Evolutionary conservation across 208 protist species (phyloP), one percentile per base, ranked within the genome.

Genomic region (Acanthamoeba rhysodes): DNA sequence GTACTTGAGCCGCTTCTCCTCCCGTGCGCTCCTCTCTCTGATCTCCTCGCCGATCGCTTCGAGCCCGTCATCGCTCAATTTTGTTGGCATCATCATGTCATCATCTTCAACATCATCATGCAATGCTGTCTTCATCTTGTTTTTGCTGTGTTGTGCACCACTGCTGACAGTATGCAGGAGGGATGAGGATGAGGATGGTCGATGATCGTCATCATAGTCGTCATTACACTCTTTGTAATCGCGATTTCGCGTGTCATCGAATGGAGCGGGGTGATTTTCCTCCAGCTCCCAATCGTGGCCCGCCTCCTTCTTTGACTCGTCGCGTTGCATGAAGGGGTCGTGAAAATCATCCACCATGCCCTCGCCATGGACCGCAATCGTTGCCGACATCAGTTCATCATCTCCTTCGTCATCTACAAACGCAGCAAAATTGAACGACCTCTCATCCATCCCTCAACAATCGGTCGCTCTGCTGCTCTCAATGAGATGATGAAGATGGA

Each of bases 181-280:
- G n/a, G n/a, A n/a, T n/a, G n/a, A n/a, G 72, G 72, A 80, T 10
- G 72, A 34, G 6, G 72, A 80, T 29, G 62, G 62, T 68, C 62
- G 62, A 64, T 64, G 20, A 5, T 68, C 62, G 6, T 68, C 72
- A 20, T 80, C 41, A 34, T 80, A 9, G 18, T 34, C 72, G 41
- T 48, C 41, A 14, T 24, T 37, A 1, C 7, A 45, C 45, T 80
- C 41, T 37, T 34, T 9, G 32, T 48, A n/a, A 70, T 70, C 24
- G n/a, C 20, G 62, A 70, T 70, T 70, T 70, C 27, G 8, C 20
- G 20, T n/a, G 20, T 70, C 72, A 50, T 80, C 72, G 22, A 80
- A 80, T 29, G 72, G 72, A 80, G 72, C 29, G 72, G 41, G 72
- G 72, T 80, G 72, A 80, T 80, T 80, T 48, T 80, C 72, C 18